Percentiles rank a stretch among this genome's conserved stretches.
phyloP scores from a whole-genome alignment of 495 filamentous ascomycete species.

The Aspergillus affinis region DNA sequence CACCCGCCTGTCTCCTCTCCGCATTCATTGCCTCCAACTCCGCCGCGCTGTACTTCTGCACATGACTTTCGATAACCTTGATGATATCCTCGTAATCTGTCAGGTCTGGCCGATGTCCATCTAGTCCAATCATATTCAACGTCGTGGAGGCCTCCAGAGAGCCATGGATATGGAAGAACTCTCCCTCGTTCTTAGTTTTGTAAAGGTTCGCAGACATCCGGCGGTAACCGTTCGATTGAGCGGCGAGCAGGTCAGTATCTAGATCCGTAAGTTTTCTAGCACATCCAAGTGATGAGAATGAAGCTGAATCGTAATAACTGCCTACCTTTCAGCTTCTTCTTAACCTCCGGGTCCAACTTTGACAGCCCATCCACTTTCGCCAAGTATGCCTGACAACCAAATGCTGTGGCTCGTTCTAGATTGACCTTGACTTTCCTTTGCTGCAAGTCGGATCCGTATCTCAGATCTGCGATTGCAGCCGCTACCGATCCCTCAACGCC shows the following conservation, averaged over 20 bases:
- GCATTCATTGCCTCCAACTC: constrained; percentile 67
- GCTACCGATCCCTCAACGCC: constrained; percentile 68
- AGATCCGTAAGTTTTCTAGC: constrained; percentile 17
- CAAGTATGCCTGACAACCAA: constrained; percentile 71
- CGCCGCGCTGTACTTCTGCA: constrained; percentile 58
- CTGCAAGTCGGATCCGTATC: constrained; percentile 37
- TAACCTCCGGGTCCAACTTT: constrained; percentile 60
- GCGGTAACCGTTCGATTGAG: constrained; percentile 71
- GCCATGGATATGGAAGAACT: constrained; percentile 78
- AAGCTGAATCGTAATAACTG: constrained; percentile 4
- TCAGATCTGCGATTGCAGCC: constrained; percentile 61
- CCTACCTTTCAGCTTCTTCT: constrained; percentile 62
- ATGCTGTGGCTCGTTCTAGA: constrained; percentile 63
- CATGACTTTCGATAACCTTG: constrained; percentile 63
- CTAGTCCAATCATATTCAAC: constrained; percentile 70
- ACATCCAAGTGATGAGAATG: background rate
- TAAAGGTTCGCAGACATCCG: constrained; percentile 76
- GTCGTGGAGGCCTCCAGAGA: constrained; percentile 69
- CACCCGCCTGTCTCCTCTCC: constrained; percentile 63
- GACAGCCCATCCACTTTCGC: constrained; percentile 68
- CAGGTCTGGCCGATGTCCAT: constrained; percentile 59
- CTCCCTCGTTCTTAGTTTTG: constrained; percentile 59
- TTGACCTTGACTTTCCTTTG: constrained; percentile 54
- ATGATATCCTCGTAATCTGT: constrained; percentile 67
- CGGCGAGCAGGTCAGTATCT: constrained; percentile 71